These are phyloP conservation scores for Liriodendron chinense DNA, from an alignment of 164 flowering plant genomes.

Conservation along the genomic window DNA sequence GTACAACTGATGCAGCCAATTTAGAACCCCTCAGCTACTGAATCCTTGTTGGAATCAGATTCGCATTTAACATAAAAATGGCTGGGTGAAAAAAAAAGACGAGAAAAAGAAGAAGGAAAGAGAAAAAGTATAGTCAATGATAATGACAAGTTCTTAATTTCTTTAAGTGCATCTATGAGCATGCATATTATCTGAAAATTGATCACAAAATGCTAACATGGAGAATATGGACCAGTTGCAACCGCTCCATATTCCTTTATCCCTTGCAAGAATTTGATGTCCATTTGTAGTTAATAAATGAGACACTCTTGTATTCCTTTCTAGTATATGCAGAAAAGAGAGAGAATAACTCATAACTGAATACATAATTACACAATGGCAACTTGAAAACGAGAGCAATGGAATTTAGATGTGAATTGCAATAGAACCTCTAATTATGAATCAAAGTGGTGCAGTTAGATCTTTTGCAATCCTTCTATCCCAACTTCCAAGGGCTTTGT, in stretches of 20 bases:
- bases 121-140: neutral
- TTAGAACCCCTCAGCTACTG: neutral
- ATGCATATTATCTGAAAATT: neutral
- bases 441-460: neutral
- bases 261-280: neutral
- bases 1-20: neutral
- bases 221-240: neutral
- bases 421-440: too few species aligned
- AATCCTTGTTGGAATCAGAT: neutral
- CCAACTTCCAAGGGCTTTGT: too few species aligned
- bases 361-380: too few species aligned
- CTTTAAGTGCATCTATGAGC: neutral
- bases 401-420: too few species aligned
- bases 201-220: neutral
- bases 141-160: neutral
- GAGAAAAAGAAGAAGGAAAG: neutral
- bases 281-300: too few species aligned
- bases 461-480: neutral
- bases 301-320: too few species aligned
- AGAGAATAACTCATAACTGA: too few species aligned
- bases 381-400: too few species aligned
- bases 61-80: neutral
- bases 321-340: too few species aligned
- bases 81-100: neutral
- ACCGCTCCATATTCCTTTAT: neutral